A percentile compares a stretch with the other conserved stretches of the same genome.
Conservation (phyloP, 306 rosid species). For the Acacia acuminata region DNA sequence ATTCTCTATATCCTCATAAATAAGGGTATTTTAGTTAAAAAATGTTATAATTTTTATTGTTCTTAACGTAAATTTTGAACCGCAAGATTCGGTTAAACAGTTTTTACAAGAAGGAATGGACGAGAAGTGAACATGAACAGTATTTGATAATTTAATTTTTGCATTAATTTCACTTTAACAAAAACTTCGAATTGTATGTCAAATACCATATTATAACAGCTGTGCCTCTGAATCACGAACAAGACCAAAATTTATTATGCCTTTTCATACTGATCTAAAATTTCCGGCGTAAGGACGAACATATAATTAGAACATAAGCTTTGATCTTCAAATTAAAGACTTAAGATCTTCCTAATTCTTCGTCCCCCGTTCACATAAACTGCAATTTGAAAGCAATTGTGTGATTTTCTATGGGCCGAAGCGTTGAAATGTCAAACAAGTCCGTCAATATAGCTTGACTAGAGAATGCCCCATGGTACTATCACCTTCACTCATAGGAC, state of each 20-base stretch:
- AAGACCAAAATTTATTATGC: not conserved
- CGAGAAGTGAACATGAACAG: no score
- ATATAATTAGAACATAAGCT: not conserved
- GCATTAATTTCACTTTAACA: no score
- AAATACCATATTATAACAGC: no score
- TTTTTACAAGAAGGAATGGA: no score
- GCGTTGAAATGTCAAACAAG: conserved; percentile 12
- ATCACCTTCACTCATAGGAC: not conserved
- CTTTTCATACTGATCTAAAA: not conserved
- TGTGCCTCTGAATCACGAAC: not conserved
- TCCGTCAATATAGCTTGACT: not conserved
- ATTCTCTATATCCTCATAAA: no score
- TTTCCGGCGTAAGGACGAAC: not conserved
- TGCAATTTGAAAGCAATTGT: not conserved
- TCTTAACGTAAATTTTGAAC: no score
- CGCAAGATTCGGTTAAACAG: no score
- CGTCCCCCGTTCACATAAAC: not conserved
- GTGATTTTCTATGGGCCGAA: not conserved
- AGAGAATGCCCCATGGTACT: not conserved
- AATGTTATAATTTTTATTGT: no score
- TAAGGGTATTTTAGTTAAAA: no score
- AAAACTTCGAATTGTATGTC: no score
- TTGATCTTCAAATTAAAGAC: not conserved
- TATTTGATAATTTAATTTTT: no score
- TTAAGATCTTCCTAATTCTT: no score